Conservation (phyloP, 352 stramenopile genomes). For the Phytophthora macrochlamydospora region DNA sequence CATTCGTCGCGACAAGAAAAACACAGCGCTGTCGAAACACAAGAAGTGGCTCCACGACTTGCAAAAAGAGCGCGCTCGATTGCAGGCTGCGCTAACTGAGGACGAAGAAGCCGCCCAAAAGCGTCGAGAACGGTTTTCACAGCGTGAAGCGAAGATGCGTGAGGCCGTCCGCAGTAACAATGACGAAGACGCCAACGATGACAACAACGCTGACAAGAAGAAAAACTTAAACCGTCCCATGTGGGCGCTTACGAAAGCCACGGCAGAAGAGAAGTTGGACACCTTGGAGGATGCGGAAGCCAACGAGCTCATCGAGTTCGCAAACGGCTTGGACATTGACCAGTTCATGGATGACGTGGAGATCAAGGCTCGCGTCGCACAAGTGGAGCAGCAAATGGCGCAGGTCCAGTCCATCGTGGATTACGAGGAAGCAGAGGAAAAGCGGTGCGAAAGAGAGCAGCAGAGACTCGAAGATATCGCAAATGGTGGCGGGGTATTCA, state of each 20-base stretch:
- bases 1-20: slow-evolving; percentile 91
- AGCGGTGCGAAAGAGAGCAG: slow-evolving; percentile 82
- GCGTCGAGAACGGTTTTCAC: slow-evolving; percentile 71
- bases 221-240: slow-evolving; percentile 69
- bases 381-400: slow-evolving; percentile 91
- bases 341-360: slow-evolving; percentile 94
- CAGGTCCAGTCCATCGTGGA: slow-evolving; percentile 88
- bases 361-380: slow-evolving; percentile 77
- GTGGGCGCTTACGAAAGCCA: slow-evolving; percentile 92
- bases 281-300: slow-evolving; percentile 81
- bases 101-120: slow-evolving; percentile 76
- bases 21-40: slow-evolving; percentile 92
- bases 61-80: slow-evolving; percentile 88
- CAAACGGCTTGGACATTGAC: slow-evolving; percentile 93
- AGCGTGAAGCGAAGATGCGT: slow-evolving; percentile 81
- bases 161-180: slow-evolving; percentile 58
- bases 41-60: slow-evolving; percentile 93
- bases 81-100: slow-evolving; percentile 82
- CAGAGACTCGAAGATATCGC: slow-evolving; percentile 65
- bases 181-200: slow-evolving; percentile 18
- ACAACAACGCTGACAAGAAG: slow-evolving; percentile 27
- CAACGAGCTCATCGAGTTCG: slow-evolving; percentile 94
- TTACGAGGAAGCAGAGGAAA: slow-evolving; percentile 78
- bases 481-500: slow-evolving; percentile 40
- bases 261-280: slow-evolving; percentile 77